These are phyloP conservation scores for Brassica rapa DNA, from an alignment of 345 rosid genomes.

Conservation along the genomic window DNA sequence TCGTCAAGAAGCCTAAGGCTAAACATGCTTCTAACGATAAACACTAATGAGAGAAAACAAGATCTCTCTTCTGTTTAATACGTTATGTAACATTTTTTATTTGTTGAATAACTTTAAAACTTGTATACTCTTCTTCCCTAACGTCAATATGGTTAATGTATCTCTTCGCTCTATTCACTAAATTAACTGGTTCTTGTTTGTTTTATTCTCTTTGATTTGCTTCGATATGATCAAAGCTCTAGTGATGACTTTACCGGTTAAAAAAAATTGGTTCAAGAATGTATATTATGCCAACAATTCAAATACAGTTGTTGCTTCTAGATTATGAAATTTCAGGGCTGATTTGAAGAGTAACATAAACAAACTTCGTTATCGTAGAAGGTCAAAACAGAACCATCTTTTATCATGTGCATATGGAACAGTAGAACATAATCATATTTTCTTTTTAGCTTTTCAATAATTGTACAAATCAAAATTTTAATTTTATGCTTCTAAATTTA, in stretches of 20 bases:
- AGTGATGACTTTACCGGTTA: background rate
- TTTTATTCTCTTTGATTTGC: constrained; percentile 4
- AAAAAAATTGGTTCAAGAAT: background rate
- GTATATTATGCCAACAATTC: background rate
- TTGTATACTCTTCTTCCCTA: background rate
- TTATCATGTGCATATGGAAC: no score
- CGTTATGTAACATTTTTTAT: background rate
- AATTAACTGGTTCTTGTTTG: background rate
- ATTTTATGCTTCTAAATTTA: background rate
- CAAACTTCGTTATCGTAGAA: background rate
- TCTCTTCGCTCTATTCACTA: background rate
- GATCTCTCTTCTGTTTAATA: background rate
- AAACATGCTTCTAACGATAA: constrained; percentile 10
- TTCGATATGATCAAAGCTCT: constrained; percentile 6
- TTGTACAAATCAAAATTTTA: no score
- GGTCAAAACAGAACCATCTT: constrained; percentile 2
- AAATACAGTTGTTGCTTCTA: background rate
- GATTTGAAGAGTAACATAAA: background rate
- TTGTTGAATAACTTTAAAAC: background rate
- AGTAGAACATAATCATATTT: no score
- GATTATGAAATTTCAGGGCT: constrained; percentile 1
- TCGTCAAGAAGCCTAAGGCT: constrained; percentile 35
- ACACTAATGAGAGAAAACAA: background rate
- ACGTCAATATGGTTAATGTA: constrained; percentile 8
- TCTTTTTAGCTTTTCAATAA: no score